Evolutionary conservation across 129 eudicot genomes (phyloP).

Genomic region (Chrysanthemum lavandulifolium): DNA sequence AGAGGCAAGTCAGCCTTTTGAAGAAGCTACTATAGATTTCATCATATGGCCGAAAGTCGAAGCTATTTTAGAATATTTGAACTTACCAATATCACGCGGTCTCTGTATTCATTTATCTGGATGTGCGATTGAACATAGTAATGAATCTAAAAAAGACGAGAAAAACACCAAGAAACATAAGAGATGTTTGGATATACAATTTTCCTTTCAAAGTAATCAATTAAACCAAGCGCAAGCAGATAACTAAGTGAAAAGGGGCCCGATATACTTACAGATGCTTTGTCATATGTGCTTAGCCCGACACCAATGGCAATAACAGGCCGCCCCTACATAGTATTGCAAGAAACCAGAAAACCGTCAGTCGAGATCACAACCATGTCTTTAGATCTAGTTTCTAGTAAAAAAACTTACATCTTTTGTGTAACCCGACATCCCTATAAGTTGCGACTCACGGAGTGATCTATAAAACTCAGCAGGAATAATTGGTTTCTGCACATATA

Average conservation of each 20-base stretch:
- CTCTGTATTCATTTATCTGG: slow-evolving; percentile 95
- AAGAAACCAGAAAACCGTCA: slow-evolving; percentile 12
- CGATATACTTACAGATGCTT: slow-evolving; percentile 88
- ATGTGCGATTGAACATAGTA: slow-evolving; percentile 95
- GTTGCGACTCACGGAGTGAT: slow-evolving; percentile 83
- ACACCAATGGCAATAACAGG: slow-evolving; percentile 94
- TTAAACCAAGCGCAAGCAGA: too few species aligned
- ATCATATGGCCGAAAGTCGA: slow-evolving; percentile 11
- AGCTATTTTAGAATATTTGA: neutral
- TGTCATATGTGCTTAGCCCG: slow-evolving; percentile 95
- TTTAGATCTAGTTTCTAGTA: neutral
- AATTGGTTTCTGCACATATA: slow-evolving; percentile 79
- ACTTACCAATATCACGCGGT: slow-evolving; percentile 83
- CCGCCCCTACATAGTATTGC: slow-evolving; percentile 55
- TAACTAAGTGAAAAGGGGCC: neutral
- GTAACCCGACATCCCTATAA: slow-evolving; percentile 87
- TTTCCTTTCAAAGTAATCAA: too few species aligned
- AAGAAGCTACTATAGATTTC: neutral
- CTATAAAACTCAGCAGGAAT: slow-evolving; percentile 68
- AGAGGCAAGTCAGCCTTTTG: slow-evolving; percentile 7
- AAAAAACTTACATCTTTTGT: slow-evolving; percentile 68
- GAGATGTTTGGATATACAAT: neutral
- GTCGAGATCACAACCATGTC: slow-evolving; percentile 2
- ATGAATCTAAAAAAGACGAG: slow-evolving; percentile 55
- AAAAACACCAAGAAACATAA: slow-evolving; percentile 6